These are phyloP conservation scores for Ophiostoma triangulosporum DNA, from an alignment of 2,329 filamentous ascomycete genomes.

Conservation along the genomic window DNA sequence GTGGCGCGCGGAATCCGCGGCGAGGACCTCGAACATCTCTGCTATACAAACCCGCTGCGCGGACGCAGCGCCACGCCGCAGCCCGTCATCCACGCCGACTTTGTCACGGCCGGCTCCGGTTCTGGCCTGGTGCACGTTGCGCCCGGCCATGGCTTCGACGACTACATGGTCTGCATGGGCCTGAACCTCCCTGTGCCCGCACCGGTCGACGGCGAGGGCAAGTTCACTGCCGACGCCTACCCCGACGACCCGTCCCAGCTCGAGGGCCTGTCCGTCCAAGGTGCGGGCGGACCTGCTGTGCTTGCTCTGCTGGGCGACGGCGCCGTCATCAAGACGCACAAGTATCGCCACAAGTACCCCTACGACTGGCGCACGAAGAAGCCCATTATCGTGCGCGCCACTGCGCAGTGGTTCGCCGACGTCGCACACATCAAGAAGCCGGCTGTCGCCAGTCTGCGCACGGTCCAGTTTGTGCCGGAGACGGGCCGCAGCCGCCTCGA, in stretches of 20 bases:
- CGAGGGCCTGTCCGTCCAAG: slow-evolving; percentile 50
- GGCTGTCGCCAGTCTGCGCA: slow-evolving; percentile 54
- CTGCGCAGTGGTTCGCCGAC: slow-evolving; percentile 96
- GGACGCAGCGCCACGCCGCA: slow-evolving; percentile 43
- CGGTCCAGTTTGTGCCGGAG: slow-evolving; percentile 68
- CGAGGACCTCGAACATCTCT: slow-evolving; percentile 46
- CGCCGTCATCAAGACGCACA: slow-evolving; percentile 54
- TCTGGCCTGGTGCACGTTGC: slow-evolving; percentile 91
- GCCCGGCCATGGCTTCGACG: slow-evolving; percentile 91
- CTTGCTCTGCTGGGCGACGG: slow-evolving; percentile 49
- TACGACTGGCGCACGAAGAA: slow-evolving; percentile 96
- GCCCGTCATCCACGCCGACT: slow-evolving; percentile 69
- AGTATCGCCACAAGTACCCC: slow-evolving; percentile 81
- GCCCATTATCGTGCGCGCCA: slow-evolving; percentile 81
- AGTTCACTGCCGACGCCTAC: slow-evolving; percentile 68
- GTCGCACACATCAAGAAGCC: slow-evolving; percentile 67
- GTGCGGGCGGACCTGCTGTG: slow-evolving; percentile 28
- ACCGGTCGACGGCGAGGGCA: slow-evolving; percentile 69
- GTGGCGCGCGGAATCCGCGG: slow-evolving; percentile 60
- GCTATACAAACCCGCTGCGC: slow-evolving; percentile 60
- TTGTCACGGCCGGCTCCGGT: slow-evolving; percentile 81
- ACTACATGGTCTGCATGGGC: slow-evolving; percentile 68
- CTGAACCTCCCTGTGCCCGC: slow-evolving; percentile 63
- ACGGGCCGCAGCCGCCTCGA: slow-evolving; percentile 60
- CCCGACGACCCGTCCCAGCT: slow-evolving; percentile 54